Evolutionary conservation across 495 filamentous ascomycete species (phyloP).

Genomic region (Talaromyces borbonicus): DNA sequence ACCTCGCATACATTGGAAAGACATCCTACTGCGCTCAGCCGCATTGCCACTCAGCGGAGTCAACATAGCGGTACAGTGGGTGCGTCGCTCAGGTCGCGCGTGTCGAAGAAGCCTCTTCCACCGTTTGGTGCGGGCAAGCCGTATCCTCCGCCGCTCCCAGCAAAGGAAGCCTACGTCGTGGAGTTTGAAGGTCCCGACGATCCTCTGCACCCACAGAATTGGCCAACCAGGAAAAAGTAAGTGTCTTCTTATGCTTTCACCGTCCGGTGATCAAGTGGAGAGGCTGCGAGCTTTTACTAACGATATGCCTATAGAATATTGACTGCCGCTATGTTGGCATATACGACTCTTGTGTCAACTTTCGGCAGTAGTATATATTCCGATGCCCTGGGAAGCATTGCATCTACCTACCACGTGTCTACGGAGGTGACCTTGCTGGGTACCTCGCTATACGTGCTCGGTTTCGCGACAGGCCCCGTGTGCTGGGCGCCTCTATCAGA

Average conservation of each 20-base stretch:
- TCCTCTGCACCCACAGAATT: slow-evolving; percentile 75
- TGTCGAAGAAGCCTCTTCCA: slow-evolving; percentile 47
- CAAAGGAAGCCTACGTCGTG: slow-evolving; percentile 75
- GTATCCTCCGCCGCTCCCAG: slow-evolving; percentile 63
- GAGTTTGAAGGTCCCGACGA: slow-evolving; percentile 76
- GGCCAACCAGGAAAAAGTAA: slow-evolving; percentile 67
- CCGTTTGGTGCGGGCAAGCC: slow-evolving; percentile 64
- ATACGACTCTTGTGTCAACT: slow-evolving; percentile 63
- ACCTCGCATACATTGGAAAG: slow-evolving; percentile 61
- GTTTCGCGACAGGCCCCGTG: slow-evolving; percentile 51
- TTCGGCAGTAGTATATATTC: slow-evolving; percentile 55
- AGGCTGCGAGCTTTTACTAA: too few relatives aligned
- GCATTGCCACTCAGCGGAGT: slow-evolving; percentile 63
- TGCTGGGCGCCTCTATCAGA: slow-evolving; percentile 61
- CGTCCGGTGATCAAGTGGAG: too few relatives aligned
- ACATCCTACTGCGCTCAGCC: slow-evolving; percentile 62
- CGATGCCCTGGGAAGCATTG: slow-evolving; percentile 37
- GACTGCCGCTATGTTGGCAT: slow-evolving; percentile 65
- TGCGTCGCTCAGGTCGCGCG: slow-evolving; percentile 37
- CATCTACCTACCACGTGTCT: slow-evolving; percentile 41
- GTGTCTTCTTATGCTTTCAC: slow-evolving; percentile 9
- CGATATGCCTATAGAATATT: slow-evolving; percentile 33
- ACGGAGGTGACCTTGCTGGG: slow-evolving; percentile 47
- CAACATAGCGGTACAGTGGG: slow-evolving; percentile 74
- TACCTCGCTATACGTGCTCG: slow-evolving; percentile 49